Conservation (phyloP, 2,329 filamentous ascomycete species). For the Cryphonectria nitschkei region DNA sequence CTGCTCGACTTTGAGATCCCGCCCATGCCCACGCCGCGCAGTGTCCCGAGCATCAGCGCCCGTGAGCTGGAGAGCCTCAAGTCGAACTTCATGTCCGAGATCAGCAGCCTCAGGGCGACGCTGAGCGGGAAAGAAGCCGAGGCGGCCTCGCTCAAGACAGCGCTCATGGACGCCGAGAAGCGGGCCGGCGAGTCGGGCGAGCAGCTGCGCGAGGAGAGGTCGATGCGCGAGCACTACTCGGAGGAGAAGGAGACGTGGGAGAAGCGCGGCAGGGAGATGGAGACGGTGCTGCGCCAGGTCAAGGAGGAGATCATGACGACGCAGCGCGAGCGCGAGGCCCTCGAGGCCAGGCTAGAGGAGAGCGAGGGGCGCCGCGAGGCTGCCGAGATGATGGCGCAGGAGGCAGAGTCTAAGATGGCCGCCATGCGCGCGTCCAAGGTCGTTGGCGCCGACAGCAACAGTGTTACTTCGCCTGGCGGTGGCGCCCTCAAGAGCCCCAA, state of each 20-base stretch:
- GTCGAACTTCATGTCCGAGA: conserved; percentile 87
- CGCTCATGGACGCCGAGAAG: conserved; percentile 87
- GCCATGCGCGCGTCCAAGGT: conserved; percentile 68
- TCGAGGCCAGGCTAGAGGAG: conserved; percentile 76
- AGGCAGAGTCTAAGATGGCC: conserved; percentile 76
- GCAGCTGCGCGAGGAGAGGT: conserved; percentile 76
- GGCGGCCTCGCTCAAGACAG: conserved; percentile 82
- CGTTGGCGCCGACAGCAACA: conserved; percentile 43
- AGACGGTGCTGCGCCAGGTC: conserved; percentile 76
- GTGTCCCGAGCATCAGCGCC: conserved; percentile 86
- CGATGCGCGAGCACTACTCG: conserved; percentile 70
- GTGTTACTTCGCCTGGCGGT: conserved; percentile 43
- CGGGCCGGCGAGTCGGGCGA: conserved; percentile 87
- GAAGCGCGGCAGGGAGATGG: conserved; percentile 82
- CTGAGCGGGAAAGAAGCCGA: conserved; percentile 93
- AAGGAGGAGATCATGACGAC: conserved; percentile 79
- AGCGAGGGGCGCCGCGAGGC: conserved; percentile 74
- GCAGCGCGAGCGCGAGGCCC: conserved; percentile 80
- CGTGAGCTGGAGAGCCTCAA: conserved; percentile 92
- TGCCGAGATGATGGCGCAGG: conserved; percentile 74
- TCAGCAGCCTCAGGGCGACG: conserved; percentile 90
- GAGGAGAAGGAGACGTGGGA: conserved; percentile 84
- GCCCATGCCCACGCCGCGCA: conserved; percentile 89
- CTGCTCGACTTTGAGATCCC: conserved; percentile 91
- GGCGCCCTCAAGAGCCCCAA: conserved; percentile 40